These are phyloP conservation scores for Hymenoscyphus salicellus DNA, from an alignment of 2,329 filamentous ascomycete species.

Conservation along the genomic window DNA sequence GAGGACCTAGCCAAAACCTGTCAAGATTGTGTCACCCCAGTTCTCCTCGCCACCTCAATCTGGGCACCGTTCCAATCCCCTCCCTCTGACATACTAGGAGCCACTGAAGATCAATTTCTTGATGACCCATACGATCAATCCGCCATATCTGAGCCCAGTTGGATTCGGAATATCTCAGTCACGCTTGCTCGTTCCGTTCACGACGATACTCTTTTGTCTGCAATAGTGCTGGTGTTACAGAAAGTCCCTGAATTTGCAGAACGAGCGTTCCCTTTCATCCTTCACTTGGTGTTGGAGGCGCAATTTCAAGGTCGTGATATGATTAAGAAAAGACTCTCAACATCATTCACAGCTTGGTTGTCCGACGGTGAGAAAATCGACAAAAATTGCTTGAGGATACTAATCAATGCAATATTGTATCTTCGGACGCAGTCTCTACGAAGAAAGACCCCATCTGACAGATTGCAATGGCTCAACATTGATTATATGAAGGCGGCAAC, in stretches of 20 bases:
- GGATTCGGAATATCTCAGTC: conserved; percentile 61
- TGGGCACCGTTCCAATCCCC: conserved; percentile 57
- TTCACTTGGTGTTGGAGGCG: conserved; percentile 74
- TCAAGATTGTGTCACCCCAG: conserved; percentile 50
- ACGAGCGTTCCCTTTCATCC: conserved; percentile 74
- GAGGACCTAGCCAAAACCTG: conserved; percentile 47
- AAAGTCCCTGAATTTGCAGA: conserved; percentile 68
- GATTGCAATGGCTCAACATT: conserved; percentile 80
- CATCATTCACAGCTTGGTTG: conserved; percentile 64
- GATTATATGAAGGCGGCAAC: conserved; percentile 68
- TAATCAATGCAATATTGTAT: conserved; percentile 80
- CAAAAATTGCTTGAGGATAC: conserved; percentile 64
- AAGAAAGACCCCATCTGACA: conserved; percentile 69
- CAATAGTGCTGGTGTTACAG: conserved; percentile 63
- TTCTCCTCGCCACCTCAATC: conserved; percentile 52
- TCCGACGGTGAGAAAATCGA: conserved; percentile 43
- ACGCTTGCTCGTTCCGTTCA: conserved; percentile 58
- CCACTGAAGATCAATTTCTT: not conserved
- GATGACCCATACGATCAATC: conserved; percentile 23
- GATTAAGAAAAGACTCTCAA: conserved; percentile 63
- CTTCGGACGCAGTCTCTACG: conserved; percentile 77
- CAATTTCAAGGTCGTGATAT: conserved; percentile 61
- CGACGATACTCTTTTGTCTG: conserved; percentile 65
- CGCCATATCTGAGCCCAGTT: conserved; percentile 47
- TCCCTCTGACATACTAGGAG: conserved; percentile 45